Evolutionary conservation across 257 asterid species (phyloP).

Genomic region (Coffea canephora): DNA sequence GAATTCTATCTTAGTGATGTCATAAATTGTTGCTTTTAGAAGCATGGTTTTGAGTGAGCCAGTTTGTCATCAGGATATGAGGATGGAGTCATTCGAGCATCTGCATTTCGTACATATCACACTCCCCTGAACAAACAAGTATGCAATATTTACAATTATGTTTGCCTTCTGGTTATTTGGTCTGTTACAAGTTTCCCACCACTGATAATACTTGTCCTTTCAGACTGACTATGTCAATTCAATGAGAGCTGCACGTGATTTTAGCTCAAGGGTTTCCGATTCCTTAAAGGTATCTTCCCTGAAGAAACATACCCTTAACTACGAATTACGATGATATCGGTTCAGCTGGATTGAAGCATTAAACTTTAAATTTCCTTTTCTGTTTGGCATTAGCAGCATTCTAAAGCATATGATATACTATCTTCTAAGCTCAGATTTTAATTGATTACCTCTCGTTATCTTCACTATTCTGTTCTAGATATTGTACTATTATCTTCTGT

Average conservation of each 20-base stretch:
- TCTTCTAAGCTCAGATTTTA: not conserved
- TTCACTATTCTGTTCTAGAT: not conserved
- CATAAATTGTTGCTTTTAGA: conserved; percentile 5
- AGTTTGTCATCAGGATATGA: conserved; percentile 57
- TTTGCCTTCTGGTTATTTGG: conserved; percentile 5
- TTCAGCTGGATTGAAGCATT: not conserved
- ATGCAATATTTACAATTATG: conserved; percentile 1
- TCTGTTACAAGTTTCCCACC: not conserved
- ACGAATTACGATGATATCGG: not conserved
- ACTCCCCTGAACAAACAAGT: conserved; percentile 96
- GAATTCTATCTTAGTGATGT: not conserved
- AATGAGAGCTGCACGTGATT: conserved; percentile 95
- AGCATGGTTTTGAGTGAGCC: conserved; percentile 17
- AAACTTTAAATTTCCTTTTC: not conserved
- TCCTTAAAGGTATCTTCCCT: conserved; percentile 60
- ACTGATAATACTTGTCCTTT: conserved; percentile 11
- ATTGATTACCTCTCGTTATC: not conserved
- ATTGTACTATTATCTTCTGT: not conserved
- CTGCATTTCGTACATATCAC: conserved; percentile 94
- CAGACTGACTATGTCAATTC: conserved; percentile 90
- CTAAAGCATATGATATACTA: not conserved
- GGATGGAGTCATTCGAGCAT: conserved; percentile 71
- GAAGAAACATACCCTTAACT: not conserved
- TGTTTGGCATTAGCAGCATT: not conserved
- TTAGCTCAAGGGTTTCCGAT: conserved; percentile 76